A percentile compares a stretch with the other conserved stretches of the same genome.
phyloP scores from a whole-genome alignment of 208 protist genomes.

The Trypanosoma lewisi region DNA sequence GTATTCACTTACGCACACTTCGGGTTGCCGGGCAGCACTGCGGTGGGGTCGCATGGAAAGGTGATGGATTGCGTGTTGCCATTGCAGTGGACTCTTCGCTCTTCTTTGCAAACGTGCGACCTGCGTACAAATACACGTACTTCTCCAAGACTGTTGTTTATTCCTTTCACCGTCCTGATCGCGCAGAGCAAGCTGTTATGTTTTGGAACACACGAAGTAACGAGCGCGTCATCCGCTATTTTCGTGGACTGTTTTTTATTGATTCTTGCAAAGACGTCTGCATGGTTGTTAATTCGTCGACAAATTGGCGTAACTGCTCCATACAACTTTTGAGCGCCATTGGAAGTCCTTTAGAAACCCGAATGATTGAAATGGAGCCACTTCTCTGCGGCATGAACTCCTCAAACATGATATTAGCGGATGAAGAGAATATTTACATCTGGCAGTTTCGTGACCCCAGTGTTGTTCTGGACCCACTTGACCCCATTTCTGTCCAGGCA shows the following conservation, averaged over 20 bases:
- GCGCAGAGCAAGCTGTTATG: constrained; percentile 91
- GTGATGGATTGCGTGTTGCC: constrained; percentile 91
- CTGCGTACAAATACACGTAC: constrained; percentile 95
- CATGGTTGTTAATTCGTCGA: constrained; percentile 82
- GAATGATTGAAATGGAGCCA: constrained; percentile 91
- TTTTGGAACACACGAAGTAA: constrained; percentile 95
- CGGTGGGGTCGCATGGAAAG: constrained; percentile 93
- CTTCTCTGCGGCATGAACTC: constrained; percentile 88
- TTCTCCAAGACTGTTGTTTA: constrained; percentile 93
- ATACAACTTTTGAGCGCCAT: constrained; percentile 95
- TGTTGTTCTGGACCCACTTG: constrained; percentile 69
- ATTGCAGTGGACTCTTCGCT: constrained; percentile 94
- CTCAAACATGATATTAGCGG: constrained; percentile 89
- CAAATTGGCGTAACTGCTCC: constrained; percentile 57
- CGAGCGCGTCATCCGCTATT: constrained; percentile 87
- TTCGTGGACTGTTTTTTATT: constrained; percentile 85
- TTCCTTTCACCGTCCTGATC: constrained; percentile 87
- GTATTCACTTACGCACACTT: constrained; percentile 90
- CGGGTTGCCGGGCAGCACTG: constrained; percentile 87
- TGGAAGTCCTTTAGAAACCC: constrained; percentile 92
- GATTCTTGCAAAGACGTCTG: constrained; percentile 79
- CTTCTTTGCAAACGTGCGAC: constrained; percentile 97
- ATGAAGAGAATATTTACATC: constrained; percentile 90
- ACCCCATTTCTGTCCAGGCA: constrained; percentile 82
- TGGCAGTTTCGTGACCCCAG: constrained; percentile 94